Conservation (phyloP, 768 basidiomycete species). For the Amanita muscaria region DNA sequence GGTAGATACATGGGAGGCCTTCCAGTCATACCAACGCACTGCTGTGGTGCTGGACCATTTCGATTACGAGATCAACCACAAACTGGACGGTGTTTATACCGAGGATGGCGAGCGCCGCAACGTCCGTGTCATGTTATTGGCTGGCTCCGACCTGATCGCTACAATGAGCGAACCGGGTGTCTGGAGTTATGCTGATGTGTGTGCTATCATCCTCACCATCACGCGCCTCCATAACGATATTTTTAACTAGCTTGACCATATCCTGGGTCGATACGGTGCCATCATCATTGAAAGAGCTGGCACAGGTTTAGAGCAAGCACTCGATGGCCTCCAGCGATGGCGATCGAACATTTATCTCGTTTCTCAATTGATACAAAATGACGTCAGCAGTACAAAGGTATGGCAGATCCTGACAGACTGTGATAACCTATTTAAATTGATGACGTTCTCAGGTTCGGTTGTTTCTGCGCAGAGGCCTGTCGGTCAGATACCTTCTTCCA, state of each 20-base stretch:
- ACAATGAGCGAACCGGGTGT: slow-evolving; percentile 99
- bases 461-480: slow-evolving; percentile 72
- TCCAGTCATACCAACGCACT: slow-evolving; percentile 90
- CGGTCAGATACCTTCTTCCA: slow-evolving; percentile 85
- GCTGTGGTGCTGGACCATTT: slow-evolving; percentile 97
- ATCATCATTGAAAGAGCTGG: slow-evolving; percentile 95
- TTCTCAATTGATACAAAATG: slow-evolving; percentile 92
- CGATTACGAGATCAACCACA: slow-evolving; percentile 86
- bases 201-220: slow-evolving; percentile 23
- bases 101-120: slow-evolving; percentile 66
- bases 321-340: slow-evolving; percentile 65
- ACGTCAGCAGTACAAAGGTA: slow-evolving; percentile 93
- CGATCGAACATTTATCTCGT: slow-evolving; percentile 85
- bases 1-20: slow-evolving; percentile 98
- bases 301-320: slow-evolving; percentile 81
- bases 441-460: slow-evolving; percentile 40
- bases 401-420: background rate
- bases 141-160: slow-evolving; percentile 95
- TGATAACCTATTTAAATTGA: background rate
- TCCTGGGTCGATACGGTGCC: slow-evolving; percentile 89
- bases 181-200: slow-evolving; percentile 89
- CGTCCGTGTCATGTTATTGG: slow-evolving; percentile 87
- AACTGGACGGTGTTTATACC: slow-evolving; percentile 68
- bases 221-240: slow-evolving; percentile 6
- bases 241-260: slow-evolving; percentile 77